A percentile compares a stretch with the other conserved stretches of the same genome.
These are phyloP conservation scores for Lachnellula subtilissima DNA, from an alignment of 2,329 filamentous ascomycete genomes.

Conservation along the genomic window DNA sequence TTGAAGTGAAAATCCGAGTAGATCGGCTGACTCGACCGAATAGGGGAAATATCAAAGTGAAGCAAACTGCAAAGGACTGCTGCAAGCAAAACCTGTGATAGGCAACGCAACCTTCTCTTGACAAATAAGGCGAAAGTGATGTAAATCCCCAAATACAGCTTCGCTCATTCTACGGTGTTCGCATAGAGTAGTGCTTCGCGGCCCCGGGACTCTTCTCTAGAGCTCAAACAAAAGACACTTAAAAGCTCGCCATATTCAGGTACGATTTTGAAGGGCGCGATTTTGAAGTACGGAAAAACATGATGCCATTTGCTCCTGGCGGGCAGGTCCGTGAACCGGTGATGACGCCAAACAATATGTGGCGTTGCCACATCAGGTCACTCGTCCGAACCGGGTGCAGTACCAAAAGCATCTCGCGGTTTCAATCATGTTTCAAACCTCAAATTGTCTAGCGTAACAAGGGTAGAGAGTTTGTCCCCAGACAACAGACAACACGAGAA, in stretches of 20 bases:
- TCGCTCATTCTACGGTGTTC: not conserved
- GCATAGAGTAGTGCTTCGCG: not conserved
- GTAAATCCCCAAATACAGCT: not conserved
- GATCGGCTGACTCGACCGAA: not conserved
- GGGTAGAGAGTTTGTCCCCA: not conserved
- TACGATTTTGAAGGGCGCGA: constrained; percentile 12
- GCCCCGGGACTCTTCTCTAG: not conserved
- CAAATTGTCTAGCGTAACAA: not conserved
- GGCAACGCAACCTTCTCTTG: not conserved
- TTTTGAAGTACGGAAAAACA: not conserved
- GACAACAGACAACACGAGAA: not conserved
- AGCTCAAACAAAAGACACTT: not conserved
- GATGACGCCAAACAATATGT: not conserved
- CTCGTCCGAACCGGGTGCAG: constrained; percentile 9
- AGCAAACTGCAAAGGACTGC: constrained; percentile 1
- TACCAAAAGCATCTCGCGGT: constrained; percentile 3
- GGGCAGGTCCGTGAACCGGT: not conserved
- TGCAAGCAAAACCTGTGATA: no score
- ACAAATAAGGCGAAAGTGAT: not conserved
- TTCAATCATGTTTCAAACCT: constrained; percentile 21
- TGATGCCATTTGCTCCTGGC: not conserved
- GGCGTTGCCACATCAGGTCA: constrained; percentile 7
- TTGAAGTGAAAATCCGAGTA: constrained; percentile 12
- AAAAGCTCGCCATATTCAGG: constrained; percentile 10
- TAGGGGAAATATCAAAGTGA: not conserved